Evolutionary conservation across 2,329 filamentous ascomycete genomes (phyloP).

Genomic region (Aspergillus oerlinghausenensis): DNA sequence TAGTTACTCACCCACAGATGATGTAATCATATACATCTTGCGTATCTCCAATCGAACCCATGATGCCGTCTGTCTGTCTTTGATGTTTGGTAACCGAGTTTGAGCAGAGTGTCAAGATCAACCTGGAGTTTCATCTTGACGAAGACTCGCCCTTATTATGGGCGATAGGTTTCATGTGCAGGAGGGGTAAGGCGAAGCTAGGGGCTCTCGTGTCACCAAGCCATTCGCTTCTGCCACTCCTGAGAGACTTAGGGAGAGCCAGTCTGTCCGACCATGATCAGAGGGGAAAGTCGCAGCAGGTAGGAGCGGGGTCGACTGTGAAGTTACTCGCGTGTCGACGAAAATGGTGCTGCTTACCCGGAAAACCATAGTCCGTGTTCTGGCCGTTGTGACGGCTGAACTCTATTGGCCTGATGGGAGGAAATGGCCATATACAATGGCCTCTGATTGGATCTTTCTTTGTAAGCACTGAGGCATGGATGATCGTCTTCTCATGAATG

Average conservation of each 20-base stretch:
- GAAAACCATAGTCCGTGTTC: background rate
- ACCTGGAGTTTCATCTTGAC: background rate
- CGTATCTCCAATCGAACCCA: slow-evolving; percentile 8
- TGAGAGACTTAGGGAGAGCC: background rate
- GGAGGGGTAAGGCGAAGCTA: background rate
- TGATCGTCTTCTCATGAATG: background rate
- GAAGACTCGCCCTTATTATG: background rate
- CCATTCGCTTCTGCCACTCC: background rate
- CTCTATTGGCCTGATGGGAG: background rate
- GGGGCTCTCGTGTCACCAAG: background rate
- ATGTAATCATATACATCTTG: slow-evolving; percentile 25
- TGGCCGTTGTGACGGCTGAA: background rate
- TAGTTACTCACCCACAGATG: slow-evolving; percentile 25
- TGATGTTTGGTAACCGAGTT: background rate
- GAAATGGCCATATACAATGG: background rate
- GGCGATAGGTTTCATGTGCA: background rate
- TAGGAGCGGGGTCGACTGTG: background rate
- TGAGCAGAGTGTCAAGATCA: background rate
- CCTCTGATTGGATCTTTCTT: background rate
- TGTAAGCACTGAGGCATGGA: background rate
- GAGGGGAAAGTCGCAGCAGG: background rate
- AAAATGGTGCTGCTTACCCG: background rate
- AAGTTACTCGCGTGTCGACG: background rate
- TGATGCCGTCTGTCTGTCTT: slow-evolving; percentile 2
- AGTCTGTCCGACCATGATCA: background rate